Evolutionary conservation across 108 stramenopile genomes (phyloP), one percentile per base, ranked within the genome.

Genomic region (Ochromonas danica): DNA sequence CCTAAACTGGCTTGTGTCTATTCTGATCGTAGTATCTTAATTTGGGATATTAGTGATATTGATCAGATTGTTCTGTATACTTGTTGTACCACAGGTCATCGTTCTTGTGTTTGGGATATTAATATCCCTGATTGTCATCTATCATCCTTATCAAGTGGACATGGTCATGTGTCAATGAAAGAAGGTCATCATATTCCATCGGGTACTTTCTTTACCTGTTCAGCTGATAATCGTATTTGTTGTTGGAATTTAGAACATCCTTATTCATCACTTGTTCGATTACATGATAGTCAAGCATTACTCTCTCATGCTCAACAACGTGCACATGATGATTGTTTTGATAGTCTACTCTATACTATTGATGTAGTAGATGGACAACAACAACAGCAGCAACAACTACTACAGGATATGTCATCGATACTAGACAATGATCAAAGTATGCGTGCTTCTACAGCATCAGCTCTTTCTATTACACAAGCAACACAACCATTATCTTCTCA

Each of bases 51-150:
- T 6, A 36, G 31, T 25, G 72, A 75, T 36, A 60, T 75, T 10
- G 6, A 57, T 33, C 14, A 75, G 3, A 27, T 27, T 33, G 10
- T 27, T 41, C 45, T 14, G 22, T 51, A 14, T 22, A n/a, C n/a
- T n/a, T n/a, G n/a, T n/a, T n/a, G n/a, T n/a, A 40, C 40, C 40
- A 40, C 10, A 22, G 36, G 17, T 22, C 72, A 75, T 60, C 72
- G 31, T 33, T 42, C 72, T 10, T 75, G 72, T 75, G 41, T 75
- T 10, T 75, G 72, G 72, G 72, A 75, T 36, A 33, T 75, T 10
- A 17, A 75, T 35, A 35, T 75, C 31, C 6, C 31, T 33, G 67
- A 70, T 6, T 14, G 22, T 6, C 22, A 14, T 70, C 41, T 42
- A 40, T 70, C 67, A 70, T 42, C 41, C 22, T 75, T 27, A 41